Evolutionary conservation across 768 basidiomycete genomes (phyloP).

Genomic region (Tubosaeta brunneosetosa): DNA sequence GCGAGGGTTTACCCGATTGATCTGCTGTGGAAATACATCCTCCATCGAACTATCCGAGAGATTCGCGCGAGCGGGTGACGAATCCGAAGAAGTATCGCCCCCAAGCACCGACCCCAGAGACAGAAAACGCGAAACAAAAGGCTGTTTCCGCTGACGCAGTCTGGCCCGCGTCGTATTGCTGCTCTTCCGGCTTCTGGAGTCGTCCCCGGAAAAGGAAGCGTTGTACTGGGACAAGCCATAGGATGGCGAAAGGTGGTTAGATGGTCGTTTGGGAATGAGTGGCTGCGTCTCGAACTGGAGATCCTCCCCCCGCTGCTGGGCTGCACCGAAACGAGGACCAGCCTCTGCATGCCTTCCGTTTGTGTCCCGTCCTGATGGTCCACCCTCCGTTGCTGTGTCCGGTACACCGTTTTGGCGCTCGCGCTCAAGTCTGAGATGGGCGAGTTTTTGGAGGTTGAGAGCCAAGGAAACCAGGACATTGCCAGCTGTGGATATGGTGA

Average conservation of each 20-base stretch:
- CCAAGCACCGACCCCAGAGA: slow-evolving; percentile 24
- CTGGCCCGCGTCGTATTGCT: slow-evolving; percentile 17
- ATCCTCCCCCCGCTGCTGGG: slow-evolving; percentile 9
- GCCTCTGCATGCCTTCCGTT: slow-evolving; percentile 1
- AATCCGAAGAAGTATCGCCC: slow-evolving; percentile 5
- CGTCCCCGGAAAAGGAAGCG: slow-evolving; percentile 15
- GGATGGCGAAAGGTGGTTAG: slow-evolving; percentile 12
- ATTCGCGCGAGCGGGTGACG: background rate
- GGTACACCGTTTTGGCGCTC: slow-evolving; percentile 21
- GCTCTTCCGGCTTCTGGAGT: slow-evolving; percentile 26
- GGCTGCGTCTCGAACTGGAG: slow-evolving; percentile 25
- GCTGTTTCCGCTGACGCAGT: slow-evolving; percentile 23
- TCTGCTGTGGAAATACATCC: slow-evolving; percentile 30
- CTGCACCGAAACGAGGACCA: background rate
- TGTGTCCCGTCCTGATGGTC: slow-evolving; percentile 2
- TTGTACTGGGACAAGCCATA: slow-evolving; percentile 17
- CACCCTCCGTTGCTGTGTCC: slow-evolving; percentile 11
- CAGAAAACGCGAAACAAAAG: slow-evolving; percentile 34
- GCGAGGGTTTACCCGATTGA: slow-evolving; percentile 2
- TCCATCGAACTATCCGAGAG: slow-evolving; percentile 23
- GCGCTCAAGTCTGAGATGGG: slow-evolving; percentile 65
- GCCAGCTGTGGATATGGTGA: slow-evolving; percentile 75
- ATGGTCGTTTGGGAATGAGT: slow-evolving; percentile 25
- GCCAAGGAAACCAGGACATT: slow-evolving; percentile 89
- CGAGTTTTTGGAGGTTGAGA: slow-evolving; percentile 89